A percentile compares a stretch with the other conserved stretches of the same genome.
These are phyloP conservation scores for Astragalus glycyphyllos DNA, from an alignment of 306 rosid species.

Conservation along the genomic window DNA sequence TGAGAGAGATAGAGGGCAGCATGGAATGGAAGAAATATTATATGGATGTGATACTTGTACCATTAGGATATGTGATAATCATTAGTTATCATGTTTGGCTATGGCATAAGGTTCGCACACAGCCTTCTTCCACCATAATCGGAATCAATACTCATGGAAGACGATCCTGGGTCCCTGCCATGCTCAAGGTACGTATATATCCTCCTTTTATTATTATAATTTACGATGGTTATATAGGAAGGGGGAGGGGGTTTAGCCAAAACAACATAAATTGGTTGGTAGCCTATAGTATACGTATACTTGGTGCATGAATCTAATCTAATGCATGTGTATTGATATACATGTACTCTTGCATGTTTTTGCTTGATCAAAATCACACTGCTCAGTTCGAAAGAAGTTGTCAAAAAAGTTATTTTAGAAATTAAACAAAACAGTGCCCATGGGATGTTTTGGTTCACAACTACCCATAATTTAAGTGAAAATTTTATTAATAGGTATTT, in stretches of 20 bases:
- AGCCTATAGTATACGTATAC: background rate
- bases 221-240: no score
- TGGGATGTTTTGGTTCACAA: no score
- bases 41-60: conserved; percentile 79
- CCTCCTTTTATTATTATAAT: background rate
- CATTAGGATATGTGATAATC: conserved; percentile 63
- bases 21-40: conserved; percentile 89
- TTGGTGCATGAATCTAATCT: background rate
- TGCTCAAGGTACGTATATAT: conserved; percentile 66
- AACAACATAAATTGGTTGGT: background rate
- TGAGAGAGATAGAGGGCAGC: background rate
- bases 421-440: no score
- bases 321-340: background rate
- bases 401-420: no score
- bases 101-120: conserved; percentile 77
- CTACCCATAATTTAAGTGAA: no score
- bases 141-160: conserved; percentile 77
- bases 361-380: background rate
- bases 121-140: conserved; percentile 74
- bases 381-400: no score
- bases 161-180: conserved; percentile 82
- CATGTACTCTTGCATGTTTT: background rate
- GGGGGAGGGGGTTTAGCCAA: background rate
- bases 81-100: conserved; percentile 76
- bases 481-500: no score